Evolutionary conservation across 2,329 filamentous ascomycete species (phyloP), one percentile per base, ranked within the genome.

Genomic region (Pseudogymnoascus sp.): DNA sequence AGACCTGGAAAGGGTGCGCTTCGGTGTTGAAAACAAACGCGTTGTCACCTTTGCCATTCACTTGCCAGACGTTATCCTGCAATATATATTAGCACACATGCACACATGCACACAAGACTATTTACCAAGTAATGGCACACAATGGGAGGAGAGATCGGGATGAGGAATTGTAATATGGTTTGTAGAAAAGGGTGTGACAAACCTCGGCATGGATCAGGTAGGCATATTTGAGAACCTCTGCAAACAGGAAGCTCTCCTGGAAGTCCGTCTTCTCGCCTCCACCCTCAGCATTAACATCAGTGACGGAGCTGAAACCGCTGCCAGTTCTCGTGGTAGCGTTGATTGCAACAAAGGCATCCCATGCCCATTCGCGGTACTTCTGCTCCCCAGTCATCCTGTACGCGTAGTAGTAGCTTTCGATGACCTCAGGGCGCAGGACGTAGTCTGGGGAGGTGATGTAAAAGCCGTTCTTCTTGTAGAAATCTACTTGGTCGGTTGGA

Each of bases 191-290:
- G 41, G 47, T 6, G 35, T 9, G n/a, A 67, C 69, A 67, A 62
- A 71, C 70, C 59, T 67, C 66, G 6, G 65, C 64, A 39, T 71
- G 67, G 32, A 89, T 88, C 67, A 95, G 72, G 74, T 89, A 95
- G 61, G 81, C 77, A 72, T 95, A 95, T 79, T 96, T 96, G 72
- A 96, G 71, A 64, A 91, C 88, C 77, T 96, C 91, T 0, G 91
- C 90, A 72, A 95, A 91, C 77, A 89, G 86, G 76, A 94, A 96
- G 68, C 88, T 92, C 75, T 96, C 90, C 78, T 93, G 88, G 71
- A 87, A 86, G 71, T 96, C 83, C 41, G 74, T 73, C 62, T 81
- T 84, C 0, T 74, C 73, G 1, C 88, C 88, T 8, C 89, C 89
- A 30, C 77, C 78, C 3, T 67, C 25, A 2, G 74, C 75, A 66